Evolutionary conservation across 2,329 filamentous ascomycete genomes (phyloP), one percentile per base, ranked within the genome.

Genomic region (Oidium heveae): DNA sequence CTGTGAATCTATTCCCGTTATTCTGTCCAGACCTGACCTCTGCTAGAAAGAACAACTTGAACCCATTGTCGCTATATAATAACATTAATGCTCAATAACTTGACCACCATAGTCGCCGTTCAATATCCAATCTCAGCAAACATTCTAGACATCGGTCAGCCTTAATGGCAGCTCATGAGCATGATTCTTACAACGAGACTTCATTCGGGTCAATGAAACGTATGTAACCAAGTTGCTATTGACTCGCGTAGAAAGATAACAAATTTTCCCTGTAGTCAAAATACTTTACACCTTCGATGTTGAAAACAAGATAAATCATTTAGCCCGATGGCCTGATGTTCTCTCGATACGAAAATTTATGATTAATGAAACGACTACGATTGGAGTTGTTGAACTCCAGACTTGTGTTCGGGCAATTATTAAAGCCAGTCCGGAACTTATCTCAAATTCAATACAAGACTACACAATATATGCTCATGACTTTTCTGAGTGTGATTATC

Each of bases 401-500:
- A 82, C 82, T 58, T 96, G 91, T 67, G 77, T 95, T 49, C 80
- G 89, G 66, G 85, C 88, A 55, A 82, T 98, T 57, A 70, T 72
- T 24, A 71, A 77, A 55, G 76, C 74, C 70, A 96, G 91, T 65
- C 91, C 91, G 39, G 91, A 98, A 69, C 75, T 98, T 49, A 71
- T 87, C 50, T 77, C 78, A 64, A 72, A 82, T 71, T 65, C 82
- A 57, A 74, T 82, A 69, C 70, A 70, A 77, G 67, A 98, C 69
- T 98, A 91, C 69, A 91, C 87, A n/a, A 80, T 98, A 55, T 98
- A 98, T 68, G 87, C 89, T 33, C 86, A 86, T 70, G 91, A 98
- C 67, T 96, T 89, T 67, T 95, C 91, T 13, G 91, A 98, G 68
- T 84, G 85, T 59, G 88, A 95, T 64, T 86, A 82, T 18, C 91